phyloP scores from a whole-genome alignment of 2,329 filamentous ascomycete species.

The Chaetomiaceae sp. region DNA sequence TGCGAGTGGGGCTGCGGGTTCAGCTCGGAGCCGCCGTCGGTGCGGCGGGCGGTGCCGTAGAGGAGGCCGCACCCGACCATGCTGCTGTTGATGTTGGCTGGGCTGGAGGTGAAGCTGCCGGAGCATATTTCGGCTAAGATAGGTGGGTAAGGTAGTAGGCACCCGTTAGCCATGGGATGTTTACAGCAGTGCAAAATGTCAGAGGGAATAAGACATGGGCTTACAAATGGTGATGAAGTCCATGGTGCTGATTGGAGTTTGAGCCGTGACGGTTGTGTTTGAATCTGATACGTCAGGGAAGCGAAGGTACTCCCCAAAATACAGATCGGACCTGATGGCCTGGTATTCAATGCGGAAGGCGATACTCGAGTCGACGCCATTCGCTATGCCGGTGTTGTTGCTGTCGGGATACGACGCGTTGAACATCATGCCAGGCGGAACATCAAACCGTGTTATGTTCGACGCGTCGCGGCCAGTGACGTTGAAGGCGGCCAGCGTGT shows the following conservation, averaged over 20 bases:
- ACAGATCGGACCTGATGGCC: not conserved
- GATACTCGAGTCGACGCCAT: too few species aligned
- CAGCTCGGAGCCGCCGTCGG: conserved; percentile 2
- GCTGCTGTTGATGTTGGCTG: conserved; percentile 10
- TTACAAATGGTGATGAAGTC: conserved; percentile 5
- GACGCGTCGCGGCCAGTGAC: not conserved
- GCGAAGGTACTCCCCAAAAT: conserved; percentile 7
- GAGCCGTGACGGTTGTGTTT: not conserved
- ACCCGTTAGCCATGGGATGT: too few species aligned
- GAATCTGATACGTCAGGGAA: not conserved
- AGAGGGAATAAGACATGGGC: not conserved
- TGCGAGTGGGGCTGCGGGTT: conserved; percentile 2
- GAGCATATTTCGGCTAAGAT: conserved; percentile 4
- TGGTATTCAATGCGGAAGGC: not conserved
- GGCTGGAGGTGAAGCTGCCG: not conserved
- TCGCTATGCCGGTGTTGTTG: not conserved
- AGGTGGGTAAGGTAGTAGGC: too few species aligned
- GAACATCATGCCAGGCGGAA: conserved; percentile 2
- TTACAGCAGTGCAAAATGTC: too few species aligned
- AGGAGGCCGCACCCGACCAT: conserved; percentile 8
- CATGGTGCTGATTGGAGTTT: not conserved
- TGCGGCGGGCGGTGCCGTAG: conserved; percentile 4
- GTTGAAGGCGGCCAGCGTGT: conserved; percentile 7
- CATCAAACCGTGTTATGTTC: conserved; percentile 1
- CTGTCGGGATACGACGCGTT: not conserved